phyloP scores from a whole-genome alignment of 2,329 filamentous ascomycete genomes.

The Pyrenochaeta sp. region DNA sequence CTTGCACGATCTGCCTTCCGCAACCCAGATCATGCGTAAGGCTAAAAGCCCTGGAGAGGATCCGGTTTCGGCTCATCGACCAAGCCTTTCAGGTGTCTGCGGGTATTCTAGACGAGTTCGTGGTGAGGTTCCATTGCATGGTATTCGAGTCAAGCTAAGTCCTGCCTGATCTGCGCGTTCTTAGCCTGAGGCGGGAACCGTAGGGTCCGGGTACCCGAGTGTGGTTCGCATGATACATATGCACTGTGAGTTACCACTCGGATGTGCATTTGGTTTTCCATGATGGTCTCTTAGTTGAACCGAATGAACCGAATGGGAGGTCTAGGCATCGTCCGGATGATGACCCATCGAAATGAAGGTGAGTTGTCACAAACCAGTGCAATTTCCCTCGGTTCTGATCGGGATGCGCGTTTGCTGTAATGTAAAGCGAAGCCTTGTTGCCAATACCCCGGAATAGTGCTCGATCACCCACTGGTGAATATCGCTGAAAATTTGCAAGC shows the following conservation, averaged over 20 bases:
- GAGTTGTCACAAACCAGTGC: no score
- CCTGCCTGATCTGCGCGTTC: neutral
- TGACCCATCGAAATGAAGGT: no score
- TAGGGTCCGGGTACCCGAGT: slow-evolving; percentile 5
- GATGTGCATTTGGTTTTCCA: no score
- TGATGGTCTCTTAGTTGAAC: neutral
- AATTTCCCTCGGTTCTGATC: no score
- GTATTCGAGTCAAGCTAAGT: slow-evolving; percentile 1
- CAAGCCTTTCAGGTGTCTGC: no score
- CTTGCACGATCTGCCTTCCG: neutral
- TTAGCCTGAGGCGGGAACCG: slow-evolving; percentile 8
- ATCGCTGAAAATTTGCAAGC: no score
- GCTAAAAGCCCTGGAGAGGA: neutral
- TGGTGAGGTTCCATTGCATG: neutral
- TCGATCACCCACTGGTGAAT: no score
- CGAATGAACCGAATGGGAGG: neutral
- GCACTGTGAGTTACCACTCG: no score
- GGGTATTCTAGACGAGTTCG: slow-evolving; percentile 1
- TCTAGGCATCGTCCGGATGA: neutral
- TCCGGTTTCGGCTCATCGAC: no score
- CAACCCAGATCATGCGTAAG: neutral
- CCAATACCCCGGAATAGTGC: no score
- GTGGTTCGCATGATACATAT: slow-evolving; percentile 7
- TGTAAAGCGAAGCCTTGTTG: no score
- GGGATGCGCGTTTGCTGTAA: no score